A percentile compares a stretch with the other conserved stretches of the same genome.
Conservation (phyloP, 495 filamentous ascomycete species). For the Astrocystis sublimbata region DNA sequence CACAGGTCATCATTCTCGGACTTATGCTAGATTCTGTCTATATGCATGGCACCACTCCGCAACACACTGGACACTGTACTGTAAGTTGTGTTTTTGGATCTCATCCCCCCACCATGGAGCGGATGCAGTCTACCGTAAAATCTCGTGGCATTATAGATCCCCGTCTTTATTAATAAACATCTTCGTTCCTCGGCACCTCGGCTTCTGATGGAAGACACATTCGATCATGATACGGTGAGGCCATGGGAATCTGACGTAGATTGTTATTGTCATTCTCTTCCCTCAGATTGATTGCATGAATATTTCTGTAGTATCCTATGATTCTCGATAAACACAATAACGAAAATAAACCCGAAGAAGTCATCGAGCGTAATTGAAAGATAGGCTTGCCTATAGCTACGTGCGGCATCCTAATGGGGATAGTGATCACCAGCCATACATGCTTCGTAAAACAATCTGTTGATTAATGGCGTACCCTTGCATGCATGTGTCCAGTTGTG, state of each 20-base stretch:
- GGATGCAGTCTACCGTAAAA: not conserved
- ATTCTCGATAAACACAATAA: not conserved
- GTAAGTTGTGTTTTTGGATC: not conserved
- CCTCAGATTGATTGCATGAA: not conserved
- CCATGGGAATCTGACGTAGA: not conserved
- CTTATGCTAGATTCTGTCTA: not conserved
- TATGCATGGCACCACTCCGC: not conserved
- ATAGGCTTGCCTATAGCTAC: not conserved
- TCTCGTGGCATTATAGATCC: not conserved
- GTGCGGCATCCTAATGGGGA: not conserved
- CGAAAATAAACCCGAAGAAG: not conserved
- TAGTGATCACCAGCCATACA: not conserved
- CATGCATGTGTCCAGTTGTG: slow-evolving; percentile 8
- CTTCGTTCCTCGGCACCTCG: slow-evolving; percentile 1
- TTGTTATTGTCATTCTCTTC: not conserved
- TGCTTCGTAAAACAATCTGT: not conserved
- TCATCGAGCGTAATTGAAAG: not conserved
- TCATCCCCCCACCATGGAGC: not conserved
- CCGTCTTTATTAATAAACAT: not conserved
- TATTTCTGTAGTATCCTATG: not conserved
- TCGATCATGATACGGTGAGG: not conserved
- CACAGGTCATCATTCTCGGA: not conserved
- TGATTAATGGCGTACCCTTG: slow-evolving; percentile 2
- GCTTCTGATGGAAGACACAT: not conserved
- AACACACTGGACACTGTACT: not conserved